Evolutionary conservation across 2,329 filamentous ascomycete species (phyloP).

Genomic region (Colletotrichum trifolii): DNA sequence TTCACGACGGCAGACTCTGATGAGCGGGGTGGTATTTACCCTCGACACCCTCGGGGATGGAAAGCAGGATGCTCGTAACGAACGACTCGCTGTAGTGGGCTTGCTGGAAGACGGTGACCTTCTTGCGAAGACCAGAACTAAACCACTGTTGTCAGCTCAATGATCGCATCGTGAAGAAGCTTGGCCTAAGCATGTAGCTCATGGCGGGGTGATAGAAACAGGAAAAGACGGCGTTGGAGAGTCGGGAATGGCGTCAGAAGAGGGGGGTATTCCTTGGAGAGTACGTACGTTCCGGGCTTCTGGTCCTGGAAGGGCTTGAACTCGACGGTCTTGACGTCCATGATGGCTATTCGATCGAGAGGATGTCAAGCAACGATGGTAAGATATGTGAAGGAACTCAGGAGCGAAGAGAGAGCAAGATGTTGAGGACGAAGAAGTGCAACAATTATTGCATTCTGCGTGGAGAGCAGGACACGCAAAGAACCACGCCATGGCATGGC

Average conservation of each 20-base stretch:
- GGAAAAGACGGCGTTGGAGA: conserved; percentile 37
- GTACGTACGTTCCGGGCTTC: conserved; percentile 97
- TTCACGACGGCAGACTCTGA: conserved; percentile 17
- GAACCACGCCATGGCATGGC: conserved; percentile 1
- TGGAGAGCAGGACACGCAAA: not conserved
- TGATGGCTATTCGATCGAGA: conserved; percentile 52
- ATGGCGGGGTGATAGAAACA: conserved; percentile 26
- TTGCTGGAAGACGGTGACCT: conserved; percentile 97
- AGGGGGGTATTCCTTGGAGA: conserved; percentile 39
- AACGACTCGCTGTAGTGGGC: conserved; percentile 97
- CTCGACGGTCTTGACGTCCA: conserved; percentile 81
- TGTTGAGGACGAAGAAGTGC: conserved; percentile 35
- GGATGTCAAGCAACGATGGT: conserved; percentile 27
- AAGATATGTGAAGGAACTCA: conserved; percentile 7
- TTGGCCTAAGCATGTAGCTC: conserved; percentile 26
- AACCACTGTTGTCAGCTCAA: conserved; percentile 24
- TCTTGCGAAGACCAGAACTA: conserved; percentile 98
- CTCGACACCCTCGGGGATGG: conserved; percentile 93
- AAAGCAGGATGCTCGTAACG: conserved; percentile 91
- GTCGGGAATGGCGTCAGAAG: conserved; percentile 43
- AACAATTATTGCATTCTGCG: conserved; percentile 9
- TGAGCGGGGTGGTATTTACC: conserved; percentile 56
- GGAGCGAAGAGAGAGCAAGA: conserved; percentile 28
- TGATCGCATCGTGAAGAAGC: conserved; percentile 18
- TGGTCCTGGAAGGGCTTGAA: conserved; percentile 92